These are phyloP conservation scores for Aspergillus melleus DNA, from an alignment of 2,329 filamentous ascomycete species.

Conservation along the genomic window DNA sequence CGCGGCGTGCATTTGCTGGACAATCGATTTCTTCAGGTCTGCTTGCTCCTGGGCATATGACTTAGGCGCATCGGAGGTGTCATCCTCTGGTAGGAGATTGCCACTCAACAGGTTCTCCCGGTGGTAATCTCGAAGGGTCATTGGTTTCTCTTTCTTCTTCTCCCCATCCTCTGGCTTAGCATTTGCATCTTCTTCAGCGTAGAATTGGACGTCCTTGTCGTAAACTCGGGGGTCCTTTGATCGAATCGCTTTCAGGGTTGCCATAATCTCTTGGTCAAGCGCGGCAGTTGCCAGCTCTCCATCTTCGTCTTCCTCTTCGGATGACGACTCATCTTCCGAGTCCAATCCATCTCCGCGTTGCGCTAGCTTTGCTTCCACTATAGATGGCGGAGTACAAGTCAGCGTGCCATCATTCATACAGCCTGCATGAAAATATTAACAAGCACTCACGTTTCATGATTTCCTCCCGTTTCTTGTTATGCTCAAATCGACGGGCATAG, in stretches of 20 bases:
- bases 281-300: slow-evolving; percentile 82
- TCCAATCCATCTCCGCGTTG: slow-evolving; percentile 47
- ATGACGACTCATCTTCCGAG: slow-evolving; percentile 65
- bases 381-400: neutral
- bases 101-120: slow-evolving; percentile 82
- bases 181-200: slow-evolving; percentile 56
- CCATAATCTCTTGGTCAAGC: slow-evolving; percentile 82
- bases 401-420: slow-evolving; percentile 4
- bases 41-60: slow-evolving; percentile 91
- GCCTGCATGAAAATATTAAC: neutral
- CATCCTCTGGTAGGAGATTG: slow-evolving; percentile 58
- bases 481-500: slow-evolving; percentile 84
- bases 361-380: slow-evolving; percentile 85
- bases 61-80: slow-evolving; percentile 50
- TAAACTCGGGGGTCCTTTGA: slow-evolving; percentile 91
- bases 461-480: slow-evolving; percentile 97
- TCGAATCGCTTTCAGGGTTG: slow-evolving; percentile 81
- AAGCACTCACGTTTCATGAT: slow-evolving; percentile 53
- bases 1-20: slow-evolving; percentile 75
- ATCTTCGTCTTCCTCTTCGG: slow-evolving; percentile 83
- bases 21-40: slow-evolving; percentile 72
- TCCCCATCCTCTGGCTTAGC: slow-evolving; percentile 34
- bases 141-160: slow-evolving; percentile 77
- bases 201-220: slow-evolving; percentile 77
- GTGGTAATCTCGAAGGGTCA: slow-evolving; percentile 88